Evolutionary conservation across 2,329 filamentous ascomycete species (phyloP).

Genomic region (Aspergillus sp.): DNA sequence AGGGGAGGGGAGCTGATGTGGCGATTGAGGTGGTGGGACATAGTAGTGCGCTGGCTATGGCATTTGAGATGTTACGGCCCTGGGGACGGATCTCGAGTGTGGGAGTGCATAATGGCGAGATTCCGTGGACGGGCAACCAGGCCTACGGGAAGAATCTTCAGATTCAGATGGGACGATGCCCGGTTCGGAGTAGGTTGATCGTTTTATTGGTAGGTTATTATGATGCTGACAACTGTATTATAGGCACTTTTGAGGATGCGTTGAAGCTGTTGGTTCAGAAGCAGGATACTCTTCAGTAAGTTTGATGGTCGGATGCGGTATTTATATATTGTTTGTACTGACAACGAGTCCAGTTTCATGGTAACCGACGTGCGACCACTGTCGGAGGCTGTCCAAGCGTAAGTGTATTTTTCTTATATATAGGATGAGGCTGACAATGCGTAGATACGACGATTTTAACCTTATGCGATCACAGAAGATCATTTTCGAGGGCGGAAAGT

Average conservation of each 20-base stretch:
- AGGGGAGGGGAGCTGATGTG: slow-evolving; percentile 79
- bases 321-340: slow-evolving; percentile 10
- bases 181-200: slow-evolving; percentile 52
- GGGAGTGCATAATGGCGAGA: slow-evolving; percentile 71
- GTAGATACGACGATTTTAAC: slow-evolving; percentile 67
- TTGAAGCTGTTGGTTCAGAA: slow-evolving; percentile 64
- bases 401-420: slow-evolving; percentile 7
- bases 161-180: slow-evolving; percentile 74
- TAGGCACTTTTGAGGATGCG: slow-evolving; percentile 62
- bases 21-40: slow-evolving; percentile 76
- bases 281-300: slow-evolving; percentile 65
- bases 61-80: slow-evolving; percentile 70
- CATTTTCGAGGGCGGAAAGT: slow-evolving; percentile 56
- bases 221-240: too few relatives aligned
- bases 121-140: slow-evolving; percentile 66
- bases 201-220: too few relatives aligned
- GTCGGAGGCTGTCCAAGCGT: slow-evolving; percentile 60
- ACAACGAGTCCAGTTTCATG: slow-evolving; percentile 62
- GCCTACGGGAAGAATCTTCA: slow-evolving; percentile 68
- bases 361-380: slow-evolving; percentile 71
- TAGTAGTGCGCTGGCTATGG: slow-evolving; percentile 66
- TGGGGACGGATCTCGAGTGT: slow-evolving; percentile 73
- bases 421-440: not conserved
- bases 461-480: slow-evolving; percentile 72
- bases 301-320: slow-evolving; percentile 10